Evolutionary conservation across 1,139 yeast genomes (phyloP).

Genomic region (Debaryomyces sp.): DNA sequence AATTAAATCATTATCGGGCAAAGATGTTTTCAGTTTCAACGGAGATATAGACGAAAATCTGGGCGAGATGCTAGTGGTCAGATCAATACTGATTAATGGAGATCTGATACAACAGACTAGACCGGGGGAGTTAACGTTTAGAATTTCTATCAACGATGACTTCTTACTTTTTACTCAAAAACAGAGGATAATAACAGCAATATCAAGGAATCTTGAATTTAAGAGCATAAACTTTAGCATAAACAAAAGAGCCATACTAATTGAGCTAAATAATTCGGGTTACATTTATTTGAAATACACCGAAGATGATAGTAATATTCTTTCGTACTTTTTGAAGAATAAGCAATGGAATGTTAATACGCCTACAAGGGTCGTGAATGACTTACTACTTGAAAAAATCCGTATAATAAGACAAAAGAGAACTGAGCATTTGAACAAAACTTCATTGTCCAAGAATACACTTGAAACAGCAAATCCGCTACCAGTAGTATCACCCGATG

Average conservation of each 20-base stretch:
- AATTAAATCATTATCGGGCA: background rate
- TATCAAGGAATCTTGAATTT: slow-evolving; percentile 10
- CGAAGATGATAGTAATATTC: slow-evolving; percentile 12
- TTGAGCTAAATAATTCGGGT: slow-evolving; percentile 13
- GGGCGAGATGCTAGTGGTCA: background rate
- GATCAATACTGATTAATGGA: slow-evolving; percentile 3
- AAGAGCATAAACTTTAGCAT: slow-evolving; percentile 10
- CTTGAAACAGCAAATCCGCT: background rate
- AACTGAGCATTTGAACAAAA: background rate
- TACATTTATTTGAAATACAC: slow-evolving; percentile 15
- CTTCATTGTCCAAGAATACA: background rate
- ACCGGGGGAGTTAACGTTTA: slow-evolving; percentile 3
- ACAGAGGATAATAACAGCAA: background rate
- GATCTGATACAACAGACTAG: background rate
- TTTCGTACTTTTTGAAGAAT: slow-evolving; percentile 8
- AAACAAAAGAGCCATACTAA: slow-evolving; percentile 12
- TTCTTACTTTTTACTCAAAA: background rate
- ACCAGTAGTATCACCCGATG: slow-evolving; percentile 2
- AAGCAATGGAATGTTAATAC: slow-evolving; percentile 12
- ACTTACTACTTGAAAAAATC: slow-evolving; percentile 10
- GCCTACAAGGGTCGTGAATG: slow-evolving; percentile 10
- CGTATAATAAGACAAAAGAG: slow-evolving; percentile 4
- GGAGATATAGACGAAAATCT: background rate
- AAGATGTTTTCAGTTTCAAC: background rate
- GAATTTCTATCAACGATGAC: slow-evolving; percentile 1